Conservation (phyloP, 2,329 filamentous ascomycete species). For the Xylaria sp. region DNA sequence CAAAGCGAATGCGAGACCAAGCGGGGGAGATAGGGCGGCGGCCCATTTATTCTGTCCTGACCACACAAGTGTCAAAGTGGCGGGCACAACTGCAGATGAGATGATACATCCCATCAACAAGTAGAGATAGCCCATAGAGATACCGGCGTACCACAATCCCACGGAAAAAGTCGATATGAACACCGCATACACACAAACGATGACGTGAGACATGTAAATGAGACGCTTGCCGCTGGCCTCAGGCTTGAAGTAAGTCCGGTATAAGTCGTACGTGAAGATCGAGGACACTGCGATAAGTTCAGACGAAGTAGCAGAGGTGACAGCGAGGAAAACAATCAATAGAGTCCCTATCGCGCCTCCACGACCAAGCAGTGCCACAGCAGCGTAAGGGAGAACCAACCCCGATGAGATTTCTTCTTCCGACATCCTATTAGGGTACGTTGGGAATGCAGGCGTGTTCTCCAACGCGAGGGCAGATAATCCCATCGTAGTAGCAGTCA, state of each 20-base stretch:
- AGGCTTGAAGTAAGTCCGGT: constrained; percentile 87
- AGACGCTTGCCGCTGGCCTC: constrained; percentile 77
- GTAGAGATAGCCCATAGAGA: constrained; percentile 90
- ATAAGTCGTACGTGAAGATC: constrained; percentile 89
- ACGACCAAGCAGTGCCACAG: constrained; percentile 82
- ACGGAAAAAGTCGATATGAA: constrained; percentile 83
- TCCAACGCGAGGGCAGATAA: constrained; percentile 84
- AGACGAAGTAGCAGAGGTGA: constrained; percentile 83
- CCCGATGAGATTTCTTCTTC: constrained; percentile 82
- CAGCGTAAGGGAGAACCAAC: constrained; percentile 84
- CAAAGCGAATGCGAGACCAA: constrained; percentile 75
- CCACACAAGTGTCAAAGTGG: constrained; percentile 84
- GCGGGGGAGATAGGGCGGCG: constrained; percentile 73
- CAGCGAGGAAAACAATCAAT: constrained; percentile 88
- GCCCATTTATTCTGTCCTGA: constrained; percentile 80
- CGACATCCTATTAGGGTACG: constrained; percentile 76
- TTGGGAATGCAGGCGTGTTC: constrained; percentile 75
- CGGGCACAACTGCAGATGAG: constrained; percentile 83
- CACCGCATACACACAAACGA: constrained; percentile 76
- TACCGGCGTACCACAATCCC: constrained; percentile 76
- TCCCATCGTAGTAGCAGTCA: constrained; percentile 89
- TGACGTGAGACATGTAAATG: constrained; percentile 81
- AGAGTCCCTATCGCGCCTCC: constrained; percentile 83
- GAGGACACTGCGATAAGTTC: constrained; percentile 89
- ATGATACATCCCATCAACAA: constrained; percentile 94